A percentile compares a stretch with the other conserved stretches of the same genome.
phyloP scores from a whole-genome alignment of 306 rosid species.

The cucumber (Cucumis sativus) region Cucumber_9930_V3 NC_026661.2:17392501-17393000 shows the following conservation, averaged over 20 bases:
- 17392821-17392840: neutral
- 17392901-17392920: constrained; percentile 32
- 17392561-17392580: neutral
- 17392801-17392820: neutral
- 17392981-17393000: constrained; percentile 9
- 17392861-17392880: constrained; percentile 54
- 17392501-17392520: neutral
- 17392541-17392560: neutral
- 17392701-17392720: neutral
- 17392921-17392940: constrained; percentile 33
- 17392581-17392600: neutral
- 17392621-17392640: neutral
- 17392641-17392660: neutral
- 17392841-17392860: constrained; percentile 27
- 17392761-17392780: neutral
- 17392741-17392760: neutral
- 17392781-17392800: neutral
- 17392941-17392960: constrained; percentile 36
- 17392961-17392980: constrained; percentile 44
- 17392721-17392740: neutral
- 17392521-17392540: neutral
- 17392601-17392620: neutral
- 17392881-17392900: constrained; percentile 58
- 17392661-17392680: neutral
- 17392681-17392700: neutral